Evolutionary conservation across 1,284 basidiomycete species (phyloP).

Genomic region (Ustilago curta): DNA sequence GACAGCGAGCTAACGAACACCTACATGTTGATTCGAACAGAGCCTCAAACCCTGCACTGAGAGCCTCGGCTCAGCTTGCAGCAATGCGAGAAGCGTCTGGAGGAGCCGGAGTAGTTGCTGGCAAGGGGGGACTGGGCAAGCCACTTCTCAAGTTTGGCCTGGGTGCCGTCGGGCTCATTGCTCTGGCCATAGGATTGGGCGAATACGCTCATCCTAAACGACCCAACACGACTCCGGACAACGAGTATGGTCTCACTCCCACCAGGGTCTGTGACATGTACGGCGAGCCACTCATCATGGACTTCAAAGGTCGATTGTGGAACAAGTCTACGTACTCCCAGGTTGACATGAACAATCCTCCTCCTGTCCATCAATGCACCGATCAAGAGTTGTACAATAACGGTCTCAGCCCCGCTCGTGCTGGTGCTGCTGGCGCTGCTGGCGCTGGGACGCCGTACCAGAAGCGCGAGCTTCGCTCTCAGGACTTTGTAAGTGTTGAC

Average conservation of each 20-base stretch:
- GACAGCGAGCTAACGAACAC: neutral
- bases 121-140: slow-evolving; percentile 1
- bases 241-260: slow-evolving; percentile 22
- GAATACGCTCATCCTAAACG: slow-evolving; percentile 24
- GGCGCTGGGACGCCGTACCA: slow-evolving; percentile 3
- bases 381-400: slow-evolving; percentile 7
- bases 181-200: slow-evolving; percentile 10
- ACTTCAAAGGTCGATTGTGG: slow-evolving; percentile 32
- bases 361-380: slow-evolving; percentile 14
- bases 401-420: neutral
- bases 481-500: neutral
- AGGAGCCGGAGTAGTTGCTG: neutral
- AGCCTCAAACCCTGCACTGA: slow-evolving; percentile 15
- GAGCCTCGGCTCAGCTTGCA: slow-evolving; percentile 14
- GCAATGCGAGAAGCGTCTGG: neutral
- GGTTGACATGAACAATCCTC: slow-evolving; percentile 19
- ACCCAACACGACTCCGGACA: slow-evolving; percentile 25
- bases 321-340: slow-evolving; percentile 35
- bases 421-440: neutral
- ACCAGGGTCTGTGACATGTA: slow-evolving; percentile 24
- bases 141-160: slow-evolving; percentile 5
- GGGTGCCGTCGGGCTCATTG: slow-evolving; percentile 12
- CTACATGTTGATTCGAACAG: neutral
- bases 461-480: slow-evolving; percentile 13
- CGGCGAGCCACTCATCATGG: slow-evolving; percentile 18